Evolutionary conservation across 805 yeast genomes (phyloP), one percentile per base, ranked within the genome.

Genomic region (Spathaspora girioi): DNA sequence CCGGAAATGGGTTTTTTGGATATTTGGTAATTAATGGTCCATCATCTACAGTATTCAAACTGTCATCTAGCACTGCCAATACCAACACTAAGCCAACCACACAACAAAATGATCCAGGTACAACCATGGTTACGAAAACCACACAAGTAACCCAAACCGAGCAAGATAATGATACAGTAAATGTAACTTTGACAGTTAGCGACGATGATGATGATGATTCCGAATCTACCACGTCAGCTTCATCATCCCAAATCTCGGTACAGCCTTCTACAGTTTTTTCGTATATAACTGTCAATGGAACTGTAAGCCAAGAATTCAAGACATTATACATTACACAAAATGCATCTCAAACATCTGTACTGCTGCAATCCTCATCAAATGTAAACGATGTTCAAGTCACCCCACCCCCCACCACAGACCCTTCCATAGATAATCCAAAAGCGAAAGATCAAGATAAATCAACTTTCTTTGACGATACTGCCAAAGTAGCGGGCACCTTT

Each of bases 401-500:
- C 3, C 40, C 40, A 15, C 11, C 40, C 6, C 26, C 26, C 11
- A 35, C 40, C 17, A 35, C 40, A 7, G 26, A 59, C 29, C 26
- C 26, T 23, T 29, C 66, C 38, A 29, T 55, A 11, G 19, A 66
- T 1, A 20, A 11, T 14, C 2, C 35, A 15, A 14, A 15, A 7
- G 8, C 12, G 4, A 44, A 7, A 17, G 45, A 17, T 29, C 50
- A 5, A 61, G 59, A 17, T 71, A 51, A 51, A 32, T 41, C 32
- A 12, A n/a, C 83, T 2, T 89, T 86, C 62, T 89, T 87, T 76
- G 75, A 77, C 51, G 71, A 81, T 45, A 81, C 80, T 45, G 96
- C 93, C 0, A 87, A 86, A 62, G 94, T 89, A 1, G 96, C 92
- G 0, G 97, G 96, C 2, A 87, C 90, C 0, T 89, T 89, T 67